Evolutionary conservation across 2,329 filamentous ascomycete genomes (phyloP).

Genomic region (Escovopsis weberi): DNA sequence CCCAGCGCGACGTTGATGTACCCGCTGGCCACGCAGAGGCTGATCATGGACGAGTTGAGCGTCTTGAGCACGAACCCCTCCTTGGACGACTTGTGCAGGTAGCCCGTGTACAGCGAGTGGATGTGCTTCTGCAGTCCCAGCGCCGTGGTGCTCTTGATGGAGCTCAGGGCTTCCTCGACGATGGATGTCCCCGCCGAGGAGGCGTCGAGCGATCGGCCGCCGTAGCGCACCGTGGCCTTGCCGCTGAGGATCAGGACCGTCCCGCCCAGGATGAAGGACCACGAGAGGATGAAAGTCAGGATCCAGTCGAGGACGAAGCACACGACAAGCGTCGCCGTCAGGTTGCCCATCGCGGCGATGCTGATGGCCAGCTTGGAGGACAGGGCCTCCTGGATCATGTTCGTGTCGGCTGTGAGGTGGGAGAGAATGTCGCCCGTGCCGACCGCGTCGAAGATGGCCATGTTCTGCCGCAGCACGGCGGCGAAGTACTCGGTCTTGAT

Average conservation of each 20-base stretch:
- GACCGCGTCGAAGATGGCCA: slow-evolving; percentile 32
- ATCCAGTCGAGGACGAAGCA: slow-evolving; percentile 38
- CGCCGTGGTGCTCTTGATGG: slow-evolving; percentile 23
- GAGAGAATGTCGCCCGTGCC: slow-evolving; percentile 21
- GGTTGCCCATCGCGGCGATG: slow-evolving; percentile 24
- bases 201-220: not conserved
- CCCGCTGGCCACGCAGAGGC: slow-evolving; percentile 8
- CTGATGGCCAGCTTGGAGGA: slow-evolving; percentile 33
- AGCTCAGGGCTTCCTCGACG: slow-evolving; percentile 24
- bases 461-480: slow-evolving; percentile 30
- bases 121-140: slow-evolving; percentile 22
- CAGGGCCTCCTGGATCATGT: slow-evolving; percentile 36
- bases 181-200: slow-evolving; percentile 6
- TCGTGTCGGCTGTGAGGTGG: slow-evolving; percentile 25
- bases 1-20: slow-evolving; percentile 45
- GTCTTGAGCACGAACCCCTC: slow-evolving; percentile 17
- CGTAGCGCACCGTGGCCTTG: not conserved
- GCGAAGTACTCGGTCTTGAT: slow-evolving; percentile 28
- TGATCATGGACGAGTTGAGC: slow-evolving; percentile 18
- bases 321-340: slow-evolving; percentile 31
- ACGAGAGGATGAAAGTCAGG: slow-evolving; percentile 27
- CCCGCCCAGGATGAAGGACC: not conserved
- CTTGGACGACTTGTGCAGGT: slow-evolving; percentile 10
- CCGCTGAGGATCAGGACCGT: not conserved
- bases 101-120: slow-evolving; percentile 14